Percentiles rank a stretch among this genome's conserved stretches.
phyloP scores from a whole-genome alignment of 805 yeast species.

The Teunomyces atbi region DNA sequence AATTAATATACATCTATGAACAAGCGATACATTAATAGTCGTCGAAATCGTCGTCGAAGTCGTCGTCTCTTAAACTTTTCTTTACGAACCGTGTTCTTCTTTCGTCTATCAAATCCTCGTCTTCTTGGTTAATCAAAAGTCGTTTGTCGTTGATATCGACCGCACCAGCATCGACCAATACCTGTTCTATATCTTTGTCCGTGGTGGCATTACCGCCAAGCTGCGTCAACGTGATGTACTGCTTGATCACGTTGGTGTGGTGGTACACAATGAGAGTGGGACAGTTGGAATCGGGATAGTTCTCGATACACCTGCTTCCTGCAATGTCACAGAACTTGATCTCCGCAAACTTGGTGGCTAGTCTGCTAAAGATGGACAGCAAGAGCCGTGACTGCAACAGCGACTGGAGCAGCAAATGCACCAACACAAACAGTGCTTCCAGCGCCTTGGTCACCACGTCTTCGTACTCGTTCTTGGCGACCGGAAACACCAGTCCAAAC shows the following conservation, averaged over 20 bases:
- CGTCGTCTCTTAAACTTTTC: constrained; percentile 48
- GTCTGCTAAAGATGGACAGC: constrained; percentile 50
- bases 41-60: constrained; percentile 33
- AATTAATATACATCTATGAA: background rate
- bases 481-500: constrained; percentile 75
- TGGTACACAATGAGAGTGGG: constrained; percentile 87
- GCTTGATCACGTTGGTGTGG: constrained; percentile 75
- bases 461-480: constrained; percentile 86
- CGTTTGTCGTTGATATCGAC: constrained; percentile 67
- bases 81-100: constrained; percentile 54
- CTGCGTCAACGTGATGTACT: constrained; percentile 73
- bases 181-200: constrained; percentile 66
- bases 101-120: constrained; percentile 52
- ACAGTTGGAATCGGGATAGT: constrained; percentile 85
- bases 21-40: constrained; percentile 13
- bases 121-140: constrained; percentile 55
- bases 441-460: constrained; percentile 84
- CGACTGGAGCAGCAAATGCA: constrained; percentile 71
- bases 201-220: constrained; percentile 82
- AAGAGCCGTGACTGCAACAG: constrained; percentile 73
- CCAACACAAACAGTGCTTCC: constrained; percentile 60
- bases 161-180: constrained; percentile 66
- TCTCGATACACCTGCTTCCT: constrained; percentile 88
- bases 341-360: constrained; percentile 72
- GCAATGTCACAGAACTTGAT: constrained; percentile 89